Evolutionary conservation across 768 basidiomycete genomes (phyloP), one percentile per base, ranked within the genome.

Genomic region (Rhizopogon roseolus): DNA sequence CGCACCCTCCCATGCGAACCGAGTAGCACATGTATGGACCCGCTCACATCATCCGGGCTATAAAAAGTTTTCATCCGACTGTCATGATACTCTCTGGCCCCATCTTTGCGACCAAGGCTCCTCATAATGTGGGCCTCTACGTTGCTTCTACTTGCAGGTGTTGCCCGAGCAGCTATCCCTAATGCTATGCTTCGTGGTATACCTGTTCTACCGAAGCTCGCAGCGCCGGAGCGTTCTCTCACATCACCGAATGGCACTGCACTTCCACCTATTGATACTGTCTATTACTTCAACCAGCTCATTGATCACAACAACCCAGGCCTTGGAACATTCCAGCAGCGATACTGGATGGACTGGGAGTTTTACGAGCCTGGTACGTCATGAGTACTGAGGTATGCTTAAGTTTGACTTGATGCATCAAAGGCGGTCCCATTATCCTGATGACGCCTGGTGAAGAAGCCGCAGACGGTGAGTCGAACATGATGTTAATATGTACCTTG

Each of bases 261-360:
- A 7, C 54, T 62, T 7, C 68, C 69, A 2, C 45, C 66, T 4
- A 48, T 64, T 49, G 55, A 54, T 5, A 69, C 66, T 2, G 60
- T 63, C 0, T 69, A 69, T 53, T 54, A 62, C 42, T 70, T 70
- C n/a, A 51, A 69, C 39, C 68, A 70, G 48, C 44, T 66, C 38
- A 68, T 65, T 50, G 78, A 81, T 60, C 80, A 81, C 63, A 74
- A 63, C 32, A 69, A 81, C 57, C 81, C 84, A 16, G 70, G 74
- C 29, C 69, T 80, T 22, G 88, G 88, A 16, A 89, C 86, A 19
- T 90, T 90, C 70, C 73, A 81, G 64, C 88, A 89, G 67, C 79
- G 87, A 36, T 89, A 77, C 67, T 89, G 85, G 85, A 74, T 80
- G 54, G 81, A 81, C 27, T 85, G 74, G 66, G 82, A 88, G 64